These are phyloP conservation scores for Amanita fuliginea DNA, from an alignment of 768 basidiomycete species.

Conservation along the genomic window DNA sequence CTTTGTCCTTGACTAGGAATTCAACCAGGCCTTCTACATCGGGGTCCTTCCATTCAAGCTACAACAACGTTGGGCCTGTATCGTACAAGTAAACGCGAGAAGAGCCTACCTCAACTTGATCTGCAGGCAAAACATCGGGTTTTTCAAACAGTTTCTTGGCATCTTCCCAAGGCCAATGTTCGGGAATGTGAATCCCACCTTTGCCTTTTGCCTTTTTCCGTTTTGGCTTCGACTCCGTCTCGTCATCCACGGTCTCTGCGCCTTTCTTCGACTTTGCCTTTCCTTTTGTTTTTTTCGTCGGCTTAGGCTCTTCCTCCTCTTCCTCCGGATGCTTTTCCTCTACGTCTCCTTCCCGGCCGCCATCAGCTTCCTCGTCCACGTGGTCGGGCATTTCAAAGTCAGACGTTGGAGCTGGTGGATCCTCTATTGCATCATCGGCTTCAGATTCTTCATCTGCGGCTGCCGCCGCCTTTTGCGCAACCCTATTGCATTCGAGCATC, in stretches of 20 bases:
- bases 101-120: constrained; percentile 62
- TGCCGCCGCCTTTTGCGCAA: constrained; percentile 29
- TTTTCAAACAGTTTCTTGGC: constrained; percentile 85
- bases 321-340: constrained; percentile 2
- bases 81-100: background rate
- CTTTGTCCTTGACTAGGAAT: constrained; percentile 90
- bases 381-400: constrained; percentile 30
- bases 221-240: constrained; percentile 19
- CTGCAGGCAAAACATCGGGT: constrained; percentile 83
- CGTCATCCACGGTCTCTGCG: constrained; percentile 9
- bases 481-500: constrained; percentile 17
- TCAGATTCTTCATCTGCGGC: constrained; percentile 18
- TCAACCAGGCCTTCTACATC: constrained; percentile 90
- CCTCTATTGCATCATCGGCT: constrained; percentile 16
- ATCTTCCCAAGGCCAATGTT: constrained; percentile 95
- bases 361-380: constrained; percentile 6
- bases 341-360: constrained; percentile 11
- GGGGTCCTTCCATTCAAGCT: constrained; percentile 93
- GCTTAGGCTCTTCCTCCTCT: background rate
- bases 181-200: constrained; percentile 55
- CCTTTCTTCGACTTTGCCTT: background rate
- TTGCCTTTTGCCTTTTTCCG: constrained; percentile 6
- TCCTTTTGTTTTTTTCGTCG: background rate
- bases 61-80: constrained; percentile 5
- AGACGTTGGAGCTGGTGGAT: constrained; percentile 33